Percentiles rank a stretch among this genome's conserved stretches.
These are phyloP conservation scores for Daldinia grandis DNA, from an alignment of 495 filamentous ascomycete genomes.

Conservation along the genomic window DNA sequence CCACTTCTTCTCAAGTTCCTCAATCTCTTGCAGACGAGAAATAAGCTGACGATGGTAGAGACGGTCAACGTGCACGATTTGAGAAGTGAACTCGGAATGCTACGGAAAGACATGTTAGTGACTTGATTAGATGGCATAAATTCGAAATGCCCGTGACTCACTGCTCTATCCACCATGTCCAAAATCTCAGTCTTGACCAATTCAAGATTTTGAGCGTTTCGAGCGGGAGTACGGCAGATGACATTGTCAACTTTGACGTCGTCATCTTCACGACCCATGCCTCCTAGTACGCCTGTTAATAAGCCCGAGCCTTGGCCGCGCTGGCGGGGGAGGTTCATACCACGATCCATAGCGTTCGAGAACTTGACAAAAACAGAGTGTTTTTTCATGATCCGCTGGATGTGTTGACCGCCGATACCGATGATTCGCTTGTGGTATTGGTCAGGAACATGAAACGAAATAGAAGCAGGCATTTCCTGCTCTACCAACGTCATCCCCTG, in stretches of 20 bases:
- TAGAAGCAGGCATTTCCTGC: conserved; percentile 98
- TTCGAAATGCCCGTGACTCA: conserved; percentile 53
- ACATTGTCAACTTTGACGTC: conserved; percentile 99
- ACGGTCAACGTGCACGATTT: conserved; percentile 91
- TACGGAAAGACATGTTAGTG: conserved; percentile 42
- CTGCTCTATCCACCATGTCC: conserved; percentile 97
- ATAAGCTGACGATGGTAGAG: conserved; percentile 95
- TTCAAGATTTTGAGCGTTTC: conserved; percentile 95
- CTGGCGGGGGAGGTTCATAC: conserved; percentile 37
- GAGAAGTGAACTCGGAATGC: conserved; percentile 95
- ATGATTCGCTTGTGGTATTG: conserved; percentile 99
- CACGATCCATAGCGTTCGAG: conserved; percentile 97
- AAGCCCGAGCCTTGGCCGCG: neutral
- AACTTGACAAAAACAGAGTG: conserved; percentile 99
- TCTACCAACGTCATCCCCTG: conserved; percentile 91
- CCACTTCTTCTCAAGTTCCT: conserved; percentile 96
- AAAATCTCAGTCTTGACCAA: conserved; percentile 98
- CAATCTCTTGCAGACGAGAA: conserved; percentile 83
- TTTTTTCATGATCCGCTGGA: conserved; percentile 99
- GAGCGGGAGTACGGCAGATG: conserved; percentile 95
- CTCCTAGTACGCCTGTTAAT: conserved; percentile 59
- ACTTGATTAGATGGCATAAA: neutral
- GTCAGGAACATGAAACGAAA: conserved; percentile 99
- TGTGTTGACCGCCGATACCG: conserved; percentile 96
- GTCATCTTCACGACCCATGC: conserved; percentile 92